Conservation (phyloP, 495 filamentous ascomycete genomes). For the Lophiostoma macrostomum region DNA sequence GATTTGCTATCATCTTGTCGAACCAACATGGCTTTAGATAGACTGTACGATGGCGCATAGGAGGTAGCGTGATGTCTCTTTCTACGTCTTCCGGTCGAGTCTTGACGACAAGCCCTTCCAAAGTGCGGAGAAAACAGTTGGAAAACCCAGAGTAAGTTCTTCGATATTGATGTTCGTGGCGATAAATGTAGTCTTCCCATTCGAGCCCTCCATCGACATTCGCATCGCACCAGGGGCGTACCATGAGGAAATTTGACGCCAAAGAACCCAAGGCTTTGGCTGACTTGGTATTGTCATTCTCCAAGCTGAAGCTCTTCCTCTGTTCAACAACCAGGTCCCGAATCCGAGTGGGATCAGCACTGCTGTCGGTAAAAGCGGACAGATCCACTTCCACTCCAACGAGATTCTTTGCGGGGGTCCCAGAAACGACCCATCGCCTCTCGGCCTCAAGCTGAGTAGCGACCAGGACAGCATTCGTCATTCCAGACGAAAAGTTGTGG, state of each 20-base stretch:
- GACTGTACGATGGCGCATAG: slow-evolving; percentile 66
- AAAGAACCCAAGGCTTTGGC: slow-evolving; percentile 71
- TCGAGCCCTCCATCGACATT: slow-evolving; percentile 49
- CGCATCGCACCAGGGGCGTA: slow-evolving; percentile 71
- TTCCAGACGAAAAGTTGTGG: slow-evolving; percentile 63
- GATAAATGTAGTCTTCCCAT: slow-evolving; percentile 76
- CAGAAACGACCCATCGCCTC: slow-evolving; percentile 84
- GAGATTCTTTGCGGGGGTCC: slow-evolving; percentile 80
- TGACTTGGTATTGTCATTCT: slow-evolving; percentile 33
- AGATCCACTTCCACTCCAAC: slow-evolving; percentile 69
- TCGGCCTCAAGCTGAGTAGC: slow-evolving; percentile 67
- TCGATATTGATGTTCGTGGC: slow-evolving; percentile 51
- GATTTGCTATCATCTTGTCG: slow-evolving; percentile 77
- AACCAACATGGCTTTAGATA: slow-evolving; percentile 77
- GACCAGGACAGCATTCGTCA: slow-evolving; percentile 63
- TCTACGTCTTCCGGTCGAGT: slow-evolving; percentile 69
- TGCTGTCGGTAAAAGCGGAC: slow-evolving; percentile 39
- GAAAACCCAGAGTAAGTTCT: slow-evolving; percentile 46
- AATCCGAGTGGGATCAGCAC: slow-evolving; percentile 33
- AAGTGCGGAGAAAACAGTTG: slow-evolving; percentile 60
- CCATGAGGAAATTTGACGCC: slow-evolving; percentile 66
- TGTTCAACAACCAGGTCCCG: slow-evolving; percentile 35
- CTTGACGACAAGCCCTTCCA: slow-evolving; percentile 78
- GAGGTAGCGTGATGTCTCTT: slow-evolving; percentile 61
- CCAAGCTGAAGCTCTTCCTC: slow-evolving; percentile 32